Evolutionary conservation across 192 early-diverging fungal species (phyloP).

Genomic region (Martensiomyces pterosporus): DNA sequence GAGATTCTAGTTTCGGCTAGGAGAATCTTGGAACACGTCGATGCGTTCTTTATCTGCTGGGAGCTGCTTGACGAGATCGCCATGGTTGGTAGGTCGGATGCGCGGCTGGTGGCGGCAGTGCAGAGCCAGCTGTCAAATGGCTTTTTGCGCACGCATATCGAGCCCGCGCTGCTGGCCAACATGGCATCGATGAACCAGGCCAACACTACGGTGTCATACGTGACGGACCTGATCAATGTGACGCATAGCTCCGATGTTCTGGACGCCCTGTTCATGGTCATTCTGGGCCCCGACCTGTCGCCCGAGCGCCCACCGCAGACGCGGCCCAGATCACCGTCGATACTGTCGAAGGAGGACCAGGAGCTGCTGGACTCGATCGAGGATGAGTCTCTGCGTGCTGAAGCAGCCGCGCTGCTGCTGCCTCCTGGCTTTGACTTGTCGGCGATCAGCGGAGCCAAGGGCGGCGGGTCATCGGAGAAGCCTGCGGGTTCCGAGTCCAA

Average conservation of each 20-base stretch:
- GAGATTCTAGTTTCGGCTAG: constrained; percentile 16
- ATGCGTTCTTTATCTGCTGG: constrained; percentile 47
- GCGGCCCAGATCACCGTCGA: background rate
- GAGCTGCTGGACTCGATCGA: constrained; percentile 35
- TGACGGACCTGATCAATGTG: constrained; percentile 30
- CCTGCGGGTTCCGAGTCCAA: background rate
- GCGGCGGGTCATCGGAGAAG: background rate
- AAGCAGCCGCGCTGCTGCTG: constrained; percentile 32
- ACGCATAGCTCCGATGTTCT: constrained; percentile 33
- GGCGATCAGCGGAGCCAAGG: background rate
- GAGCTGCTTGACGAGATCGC: constrained; percentile 46
- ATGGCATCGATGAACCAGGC: constrained; percentile 31
- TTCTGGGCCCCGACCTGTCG: constrained; percentile 30
- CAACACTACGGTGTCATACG: constrained; percentile 32
- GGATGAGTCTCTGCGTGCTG: constrained; percentile 40
- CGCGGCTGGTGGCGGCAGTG: constrained; percentile 16
- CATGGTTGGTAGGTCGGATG: constrained; percentile 3
- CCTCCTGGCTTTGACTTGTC: constrained; percentile 13
- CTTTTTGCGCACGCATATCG: constrained; percentile 38
- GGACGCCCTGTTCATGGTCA: constrained; percentile 37
- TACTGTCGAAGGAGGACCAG: constrained; percentile 32
- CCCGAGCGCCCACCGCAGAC: constrained; percentile 23
- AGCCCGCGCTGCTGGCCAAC: constrained; percentile 24
- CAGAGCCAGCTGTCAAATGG: constrained; percentile 37
- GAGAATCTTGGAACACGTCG: constrained; percentile 24